Base-by-base conservation (phyloP, 2,329 filamentous ascomycete genomes). In the Alternaria sp. region DNA sequence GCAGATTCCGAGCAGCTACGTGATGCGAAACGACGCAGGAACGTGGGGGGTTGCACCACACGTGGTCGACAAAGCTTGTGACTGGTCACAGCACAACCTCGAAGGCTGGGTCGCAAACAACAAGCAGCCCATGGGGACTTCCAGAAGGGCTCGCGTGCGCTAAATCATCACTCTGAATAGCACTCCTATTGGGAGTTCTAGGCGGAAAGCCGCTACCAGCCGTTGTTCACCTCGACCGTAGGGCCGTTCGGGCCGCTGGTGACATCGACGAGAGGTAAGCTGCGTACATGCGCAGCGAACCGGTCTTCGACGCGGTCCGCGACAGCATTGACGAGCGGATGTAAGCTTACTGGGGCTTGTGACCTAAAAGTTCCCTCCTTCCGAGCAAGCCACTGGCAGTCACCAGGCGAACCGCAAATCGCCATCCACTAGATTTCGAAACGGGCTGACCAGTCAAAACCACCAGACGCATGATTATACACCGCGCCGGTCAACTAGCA, bases 261-360 rank as follows among this genome's bases (percentile, higher is more conserved):
- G 38, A 48, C 48, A 18, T 53, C 22, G 36, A 38, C 8, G 3
- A 42, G 32, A 5, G 24, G 39, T 59, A 44, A 55, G 52, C 56
- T 44, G 36, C 51, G 36, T 48, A 36, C 36, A 24, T 47, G 51
- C 38, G 41, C 36, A 51, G 20, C 14, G 32, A 59, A 55, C 47
- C 34, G 42, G 46, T 54, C 14, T 32, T 48, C 20, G 47, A 38
- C 46, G 57, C 56, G 56, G 59, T 59, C 47, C 56, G 56, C 51
- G 28, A 44, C 28, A 24, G 28, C 38, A 30, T 41, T 59, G 42
- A 39, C 58, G 54, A 61, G 58, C 47, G 54, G 36, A 52, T 59
- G 58, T 64, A 54, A 62, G 61, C 59, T 64, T 58, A 64, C 61
- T 55, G 39, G 49, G 32, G 51, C 57, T 57, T 58, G 54, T 61